Evolutionary conservation across 2,329 filamentous ascomycete species (phyloP), one percentile per base, ranked within the genome.

Genomic region (Camillea tinctor): DNA sequence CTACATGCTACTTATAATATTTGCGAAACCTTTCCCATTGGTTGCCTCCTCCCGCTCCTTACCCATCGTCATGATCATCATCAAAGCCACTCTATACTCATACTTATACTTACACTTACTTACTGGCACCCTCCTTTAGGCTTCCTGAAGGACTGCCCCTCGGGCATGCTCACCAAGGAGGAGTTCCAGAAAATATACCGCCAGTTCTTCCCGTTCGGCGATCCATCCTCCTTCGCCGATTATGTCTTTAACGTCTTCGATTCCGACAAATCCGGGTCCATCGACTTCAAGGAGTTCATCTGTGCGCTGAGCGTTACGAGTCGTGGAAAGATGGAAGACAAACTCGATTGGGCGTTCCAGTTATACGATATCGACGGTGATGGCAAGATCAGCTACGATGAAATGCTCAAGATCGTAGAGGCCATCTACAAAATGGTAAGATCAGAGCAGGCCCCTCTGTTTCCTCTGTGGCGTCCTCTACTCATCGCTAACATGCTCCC

Each of bases 181-280:
- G 95, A 99, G 78, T 99, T 99, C 77, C 95, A 98, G 79, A 98
- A 98, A 81, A 99, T 99, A 73, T 99, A 99, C 80, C 92, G 95
- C 71, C 95, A 98, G 77, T 99, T 99, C 85, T 99, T 99, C 78
- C 95, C 95, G 15, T 98, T 98, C 72, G 95, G 95, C 68, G 95
- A 99, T 75, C 95, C 95, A 3, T 96, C 92, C 23, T 95, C 92
- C 2, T 99, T 99, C 75, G 95, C 95, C 75, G 94, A 98, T 79
- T 98, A 98, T 76, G 95, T 99, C 64, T 99, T 99, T 82, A 97
- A 97, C 71, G 95, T 99, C 48, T 99, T 99, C 76, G 95, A 99
- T 77, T 91, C 92, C 74, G 95, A 99, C 79, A 96, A 96, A 73
- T 97, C 92, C 51, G 95, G 95, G 67, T 94, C 91, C 69, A 99